A percentile compares a stretch with the other conserved stretches of the same genome.
Evolutionary conservation across 352 stramenopile genomes (phyloP).

Genomic region (Phytophthora hybrid): DNA sequence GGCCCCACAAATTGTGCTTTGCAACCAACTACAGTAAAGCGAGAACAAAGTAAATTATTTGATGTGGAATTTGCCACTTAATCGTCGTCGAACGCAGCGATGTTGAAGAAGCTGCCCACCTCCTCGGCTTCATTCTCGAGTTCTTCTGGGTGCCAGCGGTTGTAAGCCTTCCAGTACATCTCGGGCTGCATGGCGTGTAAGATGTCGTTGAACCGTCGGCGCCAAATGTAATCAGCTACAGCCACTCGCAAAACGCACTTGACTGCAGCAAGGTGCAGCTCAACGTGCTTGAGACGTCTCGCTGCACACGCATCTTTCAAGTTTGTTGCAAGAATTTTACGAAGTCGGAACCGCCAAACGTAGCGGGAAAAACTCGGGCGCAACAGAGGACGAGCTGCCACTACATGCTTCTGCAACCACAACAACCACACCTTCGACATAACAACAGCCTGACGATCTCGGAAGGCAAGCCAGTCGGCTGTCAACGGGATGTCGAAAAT

Average conservation of each 20-base stretch:
- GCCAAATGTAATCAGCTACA: conserved; percentile 21
- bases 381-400: conserved; percentile 1
- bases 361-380: conserved; percentile 4
- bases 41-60: background rate
- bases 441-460: background rate
- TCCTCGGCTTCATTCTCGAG: conserved; percentile 20
- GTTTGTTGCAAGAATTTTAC: conserved; percentile 12
- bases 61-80: background rate
- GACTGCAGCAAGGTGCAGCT: background rate
- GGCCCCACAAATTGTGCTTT: background rate
- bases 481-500: conserved; percentile 35
- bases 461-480: conserved; percentile 18
- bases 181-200: conserved; percentile 5
- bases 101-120: conserved; percentile 18
- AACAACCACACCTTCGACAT: conserved; percentile 28
- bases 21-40: background rate
- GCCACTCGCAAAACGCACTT: conserved; percentile 14
- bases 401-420: conserved; percentile 10
- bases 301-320: background rate
- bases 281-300: background rate
- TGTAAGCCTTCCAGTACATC: conserved; percentile 38
- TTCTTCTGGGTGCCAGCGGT: conserved; percentile 27
- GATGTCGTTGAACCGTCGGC: conserved; percentile 14
- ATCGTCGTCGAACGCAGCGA: conserved; percentile 20
- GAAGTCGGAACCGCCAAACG: conserved; percentile 26